Conservation (phyloP, 2,329 filamentous ascomycete genomes). For the Clarireedia sp. region DNA sequence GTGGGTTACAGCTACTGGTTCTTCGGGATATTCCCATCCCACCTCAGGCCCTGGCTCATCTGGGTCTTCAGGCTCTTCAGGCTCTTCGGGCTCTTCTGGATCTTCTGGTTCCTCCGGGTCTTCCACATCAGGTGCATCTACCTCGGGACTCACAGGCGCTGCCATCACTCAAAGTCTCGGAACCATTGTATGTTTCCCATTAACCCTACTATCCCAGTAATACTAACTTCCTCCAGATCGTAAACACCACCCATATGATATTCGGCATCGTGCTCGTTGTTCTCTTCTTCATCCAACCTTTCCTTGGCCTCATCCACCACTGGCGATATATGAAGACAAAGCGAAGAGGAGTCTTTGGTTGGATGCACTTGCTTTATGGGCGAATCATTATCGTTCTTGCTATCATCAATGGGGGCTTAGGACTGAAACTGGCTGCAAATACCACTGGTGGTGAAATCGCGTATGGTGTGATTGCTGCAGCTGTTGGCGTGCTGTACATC, state of each 20-base stretch:
- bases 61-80: background rate
- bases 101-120: background rate
- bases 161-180: background rate
- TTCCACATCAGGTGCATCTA: background rate
- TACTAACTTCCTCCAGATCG: conserved; percentile 37
- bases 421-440: conserved; percentile 42
- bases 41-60: background rate
- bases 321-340: conserved; percentile 40
- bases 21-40: background rate
- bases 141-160: background rate
- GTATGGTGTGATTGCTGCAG: conserved; percentile 47
- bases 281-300: conserved; percentile 49
- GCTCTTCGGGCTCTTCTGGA: background rate
- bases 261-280: conserved; percentile 48
- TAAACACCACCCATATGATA: conserved; percentile 44
- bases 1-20: conserved; percentile 1
- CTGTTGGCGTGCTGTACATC: conserved; percentile 41
- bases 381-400: conserved; percentile 49
- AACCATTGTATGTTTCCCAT: conserved; percentile 32
- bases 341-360: conserved; percentile 42
- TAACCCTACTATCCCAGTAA: background rate
- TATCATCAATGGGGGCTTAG: conserved; percentile 56
- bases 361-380: conserved; percentile 56
- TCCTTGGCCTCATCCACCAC: conserved; percentile 52
- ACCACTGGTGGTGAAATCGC: conserved; percentile 38